Evolutionary conservation across 2,329 filamentous ascomycete species (phyloP), one percentile per base, ranked within the genome.

Genomic region (Colletotrichum orbiculare): DNA sequence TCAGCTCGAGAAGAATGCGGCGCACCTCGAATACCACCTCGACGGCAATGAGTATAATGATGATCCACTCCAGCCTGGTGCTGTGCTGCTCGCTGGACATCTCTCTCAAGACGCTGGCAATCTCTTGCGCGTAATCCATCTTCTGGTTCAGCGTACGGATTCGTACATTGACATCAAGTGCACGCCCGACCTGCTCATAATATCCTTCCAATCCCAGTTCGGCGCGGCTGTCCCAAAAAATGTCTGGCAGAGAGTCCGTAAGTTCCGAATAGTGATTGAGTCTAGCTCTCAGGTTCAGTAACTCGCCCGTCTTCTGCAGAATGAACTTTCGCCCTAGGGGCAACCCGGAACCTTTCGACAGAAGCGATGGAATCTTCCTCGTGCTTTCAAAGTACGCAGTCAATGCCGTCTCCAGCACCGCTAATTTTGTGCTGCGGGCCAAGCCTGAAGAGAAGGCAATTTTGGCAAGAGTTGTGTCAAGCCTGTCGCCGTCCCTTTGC

Each of bases 91-190:
- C 94, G 74, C 92, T 96, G 60, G 96, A 84, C 74, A 94, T 89
- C 76, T 97, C 93, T 63, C 96, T 85, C 67, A 98, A 80, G 13
- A 98, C 94, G 56, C 85, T 92, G 7, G 96, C 94, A 75, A 97
- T 97, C 77, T 98, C 95, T 73, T 96, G 92, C 1, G 95, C 96
- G 76, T 99, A 98, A 73, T 97, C 95, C 87, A 99, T 96, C 81
- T 97, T 97, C 80, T 97, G 93, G 76, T 99, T 99, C 70, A 98
- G 80, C 15, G 93, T 89, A 72, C 92, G 92, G 79, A 98, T 98
- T 54, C 96, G 87, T 34, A 96, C 92, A 39, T 92, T 92, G 33
- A 98, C 94, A 77, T 98, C 96, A 41, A 99, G 85, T 1, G 94
- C 93, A 59, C 90, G 88, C 45, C 95, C 94, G 45, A 97, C 93